Percentiles rank a stretch among this genome's conserved stretches.
Conservation (phyloP, 169 alveolate species). For the Plasmodium falciparum region DNA sequence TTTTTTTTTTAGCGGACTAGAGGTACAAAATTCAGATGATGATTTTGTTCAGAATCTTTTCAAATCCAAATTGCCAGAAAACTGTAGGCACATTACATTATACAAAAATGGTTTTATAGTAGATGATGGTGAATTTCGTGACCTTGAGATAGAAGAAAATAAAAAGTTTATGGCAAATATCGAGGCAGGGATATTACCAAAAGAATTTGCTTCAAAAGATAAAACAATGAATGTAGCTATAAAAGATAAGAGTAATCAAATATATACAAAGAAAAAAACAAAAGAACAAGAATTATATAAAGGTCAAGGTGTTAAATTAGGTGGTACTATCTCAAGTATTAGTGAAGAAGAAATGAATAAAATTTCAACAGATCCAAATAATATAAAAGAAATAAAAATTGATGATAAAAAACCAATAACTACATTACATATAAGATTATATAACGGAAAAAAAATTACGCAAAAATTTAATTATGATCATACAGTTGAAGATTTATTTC, state of each 20-base stretch:
- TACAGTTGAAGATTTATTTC: slow-evolving; percentile 70
- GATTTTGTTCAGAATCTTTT: slow-evolving; percentile 25
- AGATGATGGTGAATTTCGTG: slow-evolving; percentile 94
- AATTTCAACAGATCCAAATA: slow-evolving; percentile 18
- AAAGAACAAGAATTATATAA: slow-evolving; percentile 26
- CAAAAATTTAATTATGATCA: slow-evolving; percentile 71
- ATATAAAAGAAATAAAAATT: slow-evolving; percentile 23
- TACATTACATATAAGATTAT: slow-evolving; percentile 53
- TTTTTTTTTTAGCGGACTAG: slow-evolving; percentile 50
- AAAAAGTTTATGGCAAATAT: slow-evolving; percentile 92
- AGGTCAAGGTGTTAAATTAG: slow-evolving; percentile 68
- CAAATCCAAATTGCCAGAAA: slow-evolving; percentile 46
- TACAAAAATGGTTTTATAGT: slow-evolving; percentile 94
- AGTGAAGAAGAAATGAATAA: slow-evolving; percentile 63
- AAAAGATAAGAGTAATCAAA: slow-evolving; percentile 79
- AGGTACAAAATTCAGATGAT: slow-evolving; percentile 62
- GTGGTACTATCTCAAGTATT: slow-evolving; percentile 9
- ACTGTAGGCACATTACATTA: slow-evolving; percentile 76
- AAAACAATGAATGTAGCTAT: slow-evolving; percentile 78
- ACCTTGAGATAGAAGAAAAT: slow-evolving; percentile 90
- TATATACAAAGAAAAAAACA: slow-evolving; percentile 63
- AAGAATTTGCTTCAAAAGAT: slow-evolving; percentile 88
- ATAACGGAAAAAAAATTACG: slow-evolving; percentile 57
- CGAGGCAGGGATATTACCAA: slow-evolving; percentile 94
- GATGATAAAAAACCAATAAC: slow-evolving; percentile 55